phyloP scores from a whole-genome alignment of 2,329 filamentous ascomycete species.

The Geoglossum cookeanum region DNA sequence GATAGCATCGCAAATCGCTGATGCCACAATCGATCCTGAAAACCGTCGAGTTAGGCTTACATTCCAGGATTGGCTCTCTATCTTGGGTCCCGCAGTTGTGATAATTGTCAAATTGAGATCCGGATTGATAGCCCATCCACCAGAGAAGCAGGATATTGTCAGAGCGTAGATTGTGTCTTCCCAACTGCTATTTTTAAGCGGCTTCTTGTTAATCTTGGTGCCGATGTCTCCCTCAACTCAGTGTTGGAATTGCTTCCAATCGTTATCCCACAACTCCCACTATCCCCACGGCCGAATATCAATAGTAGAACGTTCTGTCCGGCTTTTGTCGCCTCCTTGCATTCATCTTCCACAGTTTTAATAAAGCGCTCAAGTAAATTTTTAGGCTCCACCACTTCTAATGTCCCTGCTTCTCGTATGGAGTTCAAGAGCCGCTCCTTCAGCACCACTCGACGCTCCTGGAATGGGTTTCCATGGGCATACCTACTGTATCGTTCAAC shows the following conservation, averaged over 20 bases:
- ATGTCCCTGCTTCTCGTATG: constrained; percentile 3
- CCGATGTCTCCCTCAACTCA: neutral
- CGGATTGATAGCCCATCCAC: neutral
- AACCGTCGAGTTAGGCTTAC: constrained; percentile 5
- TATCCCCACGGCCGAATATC: constrained; percentile 9
- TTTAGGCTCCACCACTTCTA: constrained; percentile 6
- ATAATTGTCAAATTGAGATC: constrained; percentile 6
- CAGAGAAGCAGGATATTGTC: neutral
- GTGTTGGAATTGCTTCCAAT: constrained; percentile 5
- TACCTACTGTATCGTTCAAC: constrained; percentile 8
- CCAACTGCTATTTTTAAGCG: constrained; percentile 3
- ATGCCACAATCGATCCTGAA: constrained; percentile 6
- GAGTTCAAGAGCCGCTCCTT: constrained; percentile 4
- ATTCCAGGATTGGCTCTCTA: constrained; percentile 6
- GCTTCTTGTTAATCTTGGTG: constrained; percentile 4
- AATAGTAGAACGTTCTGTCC: constrained; percentile 8
- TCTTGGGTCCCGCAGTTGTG: constrained; percentile 3
- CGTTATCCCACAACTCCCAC: constrained; percentile 4
- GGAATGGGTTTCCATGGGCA: constrained; percentile 7
- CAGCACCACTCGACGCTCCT: constrained; percentile 7
- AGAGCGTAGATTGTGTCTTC: neutral
- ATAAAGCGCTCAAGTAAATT: constrained; percentile 8
- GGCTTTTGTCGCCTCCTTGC: constrained; percentile 5
- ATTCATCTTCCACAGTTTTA: constrained; percentile 6
- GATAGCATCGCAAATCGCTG: constrained; percentile 6